Evolutionary conservation across 2,329 filamentous ascomycete genomes (phyloP).

Genomic region (Aspergillus sp.): DNA sequence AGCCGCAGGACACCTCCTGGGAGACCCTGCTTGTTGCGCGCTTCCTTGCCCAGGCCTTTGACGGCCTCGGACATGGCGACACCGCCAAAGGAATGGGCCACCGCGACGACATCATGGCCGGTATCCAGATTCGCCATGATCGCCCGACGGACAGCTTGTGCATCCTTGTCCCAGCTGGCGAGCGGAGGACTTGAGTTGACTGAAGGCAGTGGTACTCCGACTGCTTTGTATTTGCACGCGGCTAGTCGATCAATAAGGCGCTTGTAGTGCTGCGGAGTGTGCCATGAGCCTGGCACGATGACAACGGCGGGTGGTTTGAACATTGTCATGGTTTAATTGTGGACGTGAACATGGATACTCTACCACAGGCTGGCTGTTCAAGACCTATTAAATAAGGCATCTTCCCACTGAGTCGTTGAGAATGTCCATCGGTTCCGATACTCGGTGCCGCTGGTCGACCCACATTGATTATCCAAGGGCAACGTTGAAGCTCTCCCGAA

Average conservation of each 20-base stretch:
- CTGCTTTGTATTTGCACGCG: constrained; percentile 13
- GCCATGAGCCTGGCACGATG: constrained; percentile 25
- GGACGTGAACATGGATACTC: too few species aligned
- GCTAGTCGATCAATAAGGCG: constrained; percentile 13
- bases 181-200: constrained; percentile 19
- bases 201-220: constrained; percentile 15
- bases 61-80: constrained; percentile 22
- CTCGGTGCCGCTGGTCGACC: too few species aligned
- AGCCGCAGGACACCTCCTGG: constrained; percentile 13
- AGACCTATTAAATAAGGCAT: too few species aligned
- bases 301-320: constrained; percentile 13
- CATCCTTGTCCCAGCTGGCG: constrained; percentile 19
- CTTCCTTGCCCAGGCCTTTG: constrained; percentile 20
- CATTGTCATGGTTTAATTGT: constrained; percentile 7
- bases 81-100: constrained; percentile 29
- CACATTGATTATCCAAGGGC: too few species aligned
- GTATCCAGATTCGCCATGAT: constrained; percentile 14
- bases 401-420: too few species aligned
- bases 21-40: constrained; percentile 11
- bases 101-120: constrained; percentile 22
- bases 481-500: too few species aligned
- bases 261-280: constrained; percentile 19
- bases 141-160: constrained; percentile 14
- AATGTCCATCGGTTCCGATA: too few species aligned
- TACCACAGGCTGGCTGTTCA: too few species aligned